Conservation (phyloP, 106 monocot genomes). For the Posidonia australis region DNA sequence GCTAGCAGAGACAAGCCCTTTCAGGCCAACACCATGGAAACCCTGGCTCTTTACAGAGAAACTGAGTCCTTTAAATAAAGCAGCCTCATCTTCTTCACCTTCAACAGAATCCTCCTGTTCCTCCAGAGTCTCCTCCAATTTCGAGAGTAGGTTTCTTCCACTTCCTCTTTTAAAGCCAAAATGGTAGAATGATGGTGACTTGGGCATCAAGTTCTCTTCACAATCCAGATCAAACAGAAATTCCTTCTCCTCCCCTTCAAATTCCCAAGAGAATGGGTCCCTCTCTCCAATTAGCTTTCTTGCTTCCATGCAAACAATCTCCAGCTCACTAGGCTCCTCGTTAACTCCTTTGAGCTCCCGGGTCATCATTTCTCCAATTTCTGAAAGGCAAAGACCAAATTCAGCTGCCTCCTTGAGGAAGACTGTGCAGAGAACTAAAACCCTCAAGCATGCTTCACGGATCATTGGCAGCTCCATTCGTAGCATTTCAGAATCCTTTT, state of each 20-base stretch:
- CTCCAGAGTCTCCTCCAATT: slow-evolving; percentile 53
- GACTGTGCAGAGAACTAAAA: slow-evolving; percentile 57
- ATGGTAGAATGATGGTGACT: slow-evolving; percentile 16
- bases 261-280: slow-evolving; percentile 7
- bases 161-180: slow-evolving; percentile 13
- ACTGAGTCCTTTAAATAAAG: slow-evolving; percentile 36
- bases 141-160: slow-evolving; percentile 49
- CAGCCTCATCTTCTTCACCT: slow-evolving; percentile 21
- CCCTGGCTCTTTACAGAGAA: slow-evolving; percentile 23
- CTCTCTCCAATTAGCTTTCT: slow-evolving; percentile 42
- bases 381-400: slow-evolving; percentile 65
- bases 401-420: slow-evolving; percentile 72
- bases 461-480: slow-evolving; percentile 76
- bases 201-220: slow-evolving; percentile 28
- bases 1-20: slow-evolving; percentile 2
- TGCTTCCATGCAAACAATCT: slow-evolving; percentile 70
- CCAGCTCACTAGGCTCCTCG: slow-evolving; percentile 81
- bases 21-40: slow-evolving; percentile 4
- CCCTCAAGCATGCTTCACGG: slow-evolving; percentile 62
- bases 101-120: slow-evolving; percentile 36
- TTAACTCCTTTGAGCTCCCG: slow-evolving; percentile 60
- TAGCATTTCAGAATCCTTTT: slow-evolving; percentile 50
- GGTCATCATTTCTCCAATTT: slow-evolving; percentile 95
- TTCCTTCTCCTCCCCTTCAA: slow-evolving; percentile 8
- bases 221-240: slow-evolving; percentile 20